Conservation (phyloP, 208 protist species). For the Wallacemonas sp. region DNA sequence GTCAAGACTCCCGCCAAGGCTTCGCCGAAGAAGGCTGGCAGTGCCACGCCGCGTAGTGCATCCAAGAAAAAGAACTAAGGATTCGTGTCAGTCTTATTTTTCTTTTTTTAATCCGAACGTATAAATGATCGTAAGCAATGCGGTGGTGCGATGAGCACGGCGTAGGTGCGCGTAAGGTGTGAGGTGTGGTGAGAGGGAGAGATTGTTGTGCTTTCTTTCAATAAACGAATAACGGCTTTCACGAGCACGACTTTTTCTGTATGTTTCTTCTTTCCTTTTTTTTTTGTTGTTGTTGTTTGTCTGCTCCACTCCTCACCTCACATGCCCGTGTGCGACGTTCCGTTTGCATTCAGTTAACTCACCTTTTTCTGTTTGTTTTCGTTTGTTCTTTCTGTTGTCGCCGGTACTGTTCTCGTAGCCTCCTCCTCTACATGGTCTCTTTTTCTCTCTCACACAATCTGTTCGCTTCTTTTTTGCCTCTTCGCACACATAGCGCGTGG, state of each 20-base stretch:
- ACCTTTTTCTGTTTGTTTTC: too few species aligned
- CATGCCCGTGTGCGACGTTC: too few species aligned
- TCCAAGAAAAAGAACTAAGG: conserved; percentile 18
- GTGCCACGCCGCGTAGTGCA: conserved; percentile 8
- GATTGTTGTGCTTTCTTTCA: neutral
- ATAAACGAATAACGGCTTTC: neutral
- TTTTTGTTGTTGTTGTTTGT: conserved; percentile 12
- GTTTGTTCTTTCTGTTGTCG: too few species aligned
- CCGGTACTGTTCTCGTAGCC: too few species aligned
- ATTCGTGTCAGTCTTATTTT: conserved; percentile 11
- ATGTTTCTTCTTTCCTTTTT: conserved; percentile 7
- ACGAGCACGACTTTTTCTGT: too few species aligned
- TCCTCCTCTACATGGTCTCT: too few species aligned
- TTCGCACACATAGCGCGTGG: too few species aligned
- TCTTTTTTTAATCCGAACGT: conserved; percentile 3
- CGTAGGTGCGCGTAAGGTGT: neutral
- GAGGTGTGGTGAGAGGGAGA: neutral
- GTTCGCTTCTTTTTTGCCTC: too few species aligned
- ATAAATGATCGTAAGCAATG: neutral
- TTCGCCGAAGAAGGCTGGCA: conserved; percentile 13
- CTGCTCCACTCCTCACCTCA: too few species aligned
- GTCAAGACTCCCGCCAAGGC: conserved; percentile 7
- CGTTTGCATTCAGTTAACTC: too few species aligned
- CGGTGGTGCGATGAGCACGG: neutral
- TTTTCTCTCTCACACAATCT: too few species aligned